These are phyloP conservation scores for Phytophthora megakarya DNA, from an alignment of 352 stramenopile genomes.

Conservation along the genomic window DNA sequence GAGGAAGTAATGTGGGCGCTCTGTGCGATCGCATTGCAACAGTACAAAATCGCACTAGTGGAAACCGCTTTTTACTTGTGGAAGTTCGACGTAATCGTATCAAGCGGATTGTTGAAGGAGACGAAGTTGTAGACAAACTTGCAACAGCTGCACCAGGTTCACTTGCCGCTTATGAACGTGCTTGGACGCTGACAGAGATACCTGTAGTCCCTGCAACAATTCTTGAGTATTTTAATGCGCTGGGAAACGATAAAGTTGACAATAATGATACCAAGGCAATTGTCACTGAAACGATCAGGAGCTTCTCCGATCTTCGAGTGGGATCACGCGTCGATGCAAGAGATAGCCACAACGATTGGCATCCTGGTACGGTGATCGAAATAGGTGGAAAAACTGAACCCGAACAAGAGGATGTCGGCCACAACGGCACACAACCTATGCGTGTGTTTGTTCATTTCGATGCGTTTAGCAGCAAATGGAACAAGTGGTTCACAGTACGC, in stretches of 20 bases:
- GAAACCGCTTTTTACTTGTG: slow-evolving; percentile 70
- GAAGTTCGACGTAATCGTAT: slow-evolving; percentile 76
- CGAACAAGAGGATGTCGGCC: slow-evolving; percentile 4
- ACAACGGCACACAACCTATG: slow-evolving; percentile 3
- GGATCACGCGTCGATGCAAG: slow-evolving; percentile 64
- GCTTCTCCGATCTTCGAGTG: slow-evolving; percentile 55
- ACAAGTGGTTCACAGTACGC: slow-evolving; percentile 65
- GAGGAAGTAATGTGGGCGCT: slow-evolving; percentile 43
- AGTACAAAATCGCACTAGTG: slow-evolving; percentile 32
- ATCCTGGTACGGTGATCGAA: slow-evolving; percentile 63
- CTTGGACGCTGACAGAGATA: slow-evolving; percentile 69
- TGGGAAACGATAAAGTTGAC: not conserved
- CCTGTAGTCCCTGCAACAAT: slow-evolving; percentile 41
- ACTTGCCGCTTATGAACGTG: slow-evolving; percentile 69
- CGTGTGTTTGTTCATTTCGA: slow-evolving; percentile 75
- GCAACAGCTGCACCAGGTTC: slow-evolving; percentile 44
- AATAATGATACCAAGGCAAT: not conserved
- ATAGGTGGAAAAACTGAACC: slow-evolving; percentile 18
- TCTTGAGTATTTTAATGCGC: slow-evolving; percentile 12
- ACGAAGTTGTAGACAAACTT: slow-evolving; percentile 62
- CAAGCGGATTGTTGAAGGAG: slow-evolving; percentile 67
- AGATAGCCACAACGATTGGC: slow-evolving; percentile 63
- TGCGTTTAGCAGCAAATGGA: slow-evolving; percentile 69
- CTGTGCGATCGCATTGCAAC: slow-evolving; percentile 58
- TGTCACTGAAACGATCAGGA: slow-evolving; percentile 25